phyloP scores from a whole-genome alignment of 805 yeast species.

The Starmerella ratchasimensis region DNA sequence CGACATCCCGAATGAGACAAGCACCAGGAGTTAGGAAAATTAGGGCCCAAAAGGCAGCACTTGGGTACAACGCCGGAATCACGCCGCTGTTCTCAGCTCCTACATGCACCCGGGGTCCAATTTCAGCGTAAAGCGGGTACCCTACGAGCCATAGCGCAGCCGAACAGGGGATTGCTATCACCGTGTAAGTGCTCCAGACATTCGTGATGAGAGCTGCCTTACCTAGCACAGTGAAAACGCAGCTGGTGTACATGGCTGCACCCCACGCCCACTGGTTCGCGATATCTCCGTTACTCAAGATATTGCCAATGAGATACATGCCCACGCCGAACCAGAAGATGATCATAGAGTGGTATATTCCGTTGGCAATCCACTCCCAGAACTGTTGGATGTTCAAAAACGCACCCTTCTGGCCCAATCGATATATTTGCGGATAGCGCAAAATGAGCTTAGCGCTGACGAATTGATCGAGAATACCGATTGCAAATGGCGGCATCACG shows the following conservation, averaged over 20 bases:
- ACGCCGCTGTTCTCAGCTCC: slow-evolving; percentile 80
- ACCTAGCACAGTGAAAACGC: slow-evolving; percentile 78
- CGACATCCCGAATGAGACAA: slow-evolving; percentile 73
- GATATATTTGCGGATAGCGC: slow-evolving; percentile 84
- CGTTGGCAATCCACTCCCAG: slow-evolving; percentile 96
- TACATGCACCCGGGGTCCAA: slow-evolving; percentile 73
- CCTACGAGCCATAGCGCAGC: slow-evolving; percentile 67
- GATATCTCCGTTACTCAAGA: slow-evolving; percentile 46
- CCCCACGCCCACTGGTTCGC: slow-evolving; percentile 96
- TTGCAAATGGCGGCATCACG: slow-evolving; percentile 86
- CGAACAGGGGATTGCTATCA: slow-evolving; percentile 91
- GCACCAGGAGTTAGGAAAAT: slow-evolving; percentile 58
- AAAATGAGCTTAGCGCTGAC: slow-evolving; percentile 79
- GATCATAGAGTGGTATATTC: slow-evolving; percentile 83
- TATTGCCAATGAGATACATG: slow-evolving; percentile 56
- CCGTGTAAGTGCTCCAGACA: slow-evolving; percentile 88
- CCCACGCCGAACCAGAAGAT: slow-evolving; percentile 60
- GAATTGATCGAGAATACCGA: slow-evolving; percentile 95
- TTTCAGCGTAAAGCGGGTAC: slow-evolving; percentile 72
- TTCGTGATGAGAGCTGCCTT: slow-evolving; percentile 88
- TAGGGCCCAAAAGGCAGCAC: slow-evolving; percentile 72
- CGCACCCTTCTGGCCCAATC: slow-evolving; percentile 73
- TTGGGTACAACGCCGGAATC: slow-evolving; percentile 57
- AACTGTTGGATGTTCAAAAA: slow-evolving; percentile 84
- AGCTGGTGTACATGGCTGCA: slow-evolving; percentile 72